phyloP scores from a whole-genome alignment of 139 green algal species.

The Chara braunii region DNA sequence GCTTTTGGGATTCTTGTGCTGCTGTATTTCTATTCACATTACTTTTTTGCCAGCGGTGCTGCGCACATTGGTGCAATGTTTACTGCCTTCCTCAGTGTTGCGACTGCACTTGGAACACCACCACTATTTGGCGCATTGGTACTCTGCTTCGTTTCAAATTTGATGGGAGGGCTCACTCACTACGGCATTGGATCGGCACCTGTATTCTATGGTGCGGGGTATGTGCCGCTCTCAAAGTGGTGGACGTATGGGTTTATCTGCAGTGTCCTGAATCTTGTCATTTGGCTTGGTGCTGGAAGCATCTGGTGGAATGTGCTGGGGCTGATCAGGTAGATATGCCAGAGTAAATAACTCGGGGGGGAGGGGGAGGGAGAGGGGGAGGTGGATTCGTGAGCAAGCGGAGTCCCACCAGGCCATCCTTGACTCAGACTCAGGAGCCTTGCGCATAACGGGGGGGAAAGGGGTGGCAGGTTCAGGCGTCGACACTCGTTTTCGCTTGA shows the following conservation, averaged over 20 bases:
- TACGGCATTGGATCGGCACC: conserved; percentile 98
- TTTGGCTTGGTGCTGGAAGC: conserved; percentile 80
- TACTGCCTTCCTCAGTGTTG: conserved; percentile 95
- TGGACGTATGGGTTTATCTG: conserved; percentile 85
- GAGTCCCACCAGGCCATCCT: not conserved
- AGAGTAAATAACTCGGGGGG: not conserved
- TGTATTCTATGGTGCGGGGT: conserved; percentile 86
- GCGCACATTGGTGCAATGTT: conserved; percentile 99
- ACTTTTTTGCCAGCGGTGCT: conserved; percentile 95
- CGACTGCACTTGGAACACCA: conserved; percentile 77
- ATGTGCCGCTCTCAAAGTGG: conserved; percentile 80
- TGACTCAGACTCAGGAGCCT: not conserved
- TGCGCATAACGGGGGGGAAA: not conserved
- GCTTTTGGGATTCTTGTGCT: conserved; percentile 80
- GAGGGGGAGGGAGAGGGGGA: not conserved
- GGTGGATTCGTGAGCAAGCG: not conserved
- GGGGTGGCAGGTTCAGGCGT: not conserved
- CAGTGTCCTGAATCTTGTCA: conserved; percentile 84
- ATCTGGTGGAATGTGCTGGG: conserved; percentile 95
- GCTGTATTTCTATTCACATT: conserved; percentile 99
- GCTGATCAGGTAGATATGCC: conserved; percentile 39
- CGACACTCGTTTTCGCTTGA: too few relatives aligned
- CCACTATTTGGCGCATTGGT: conserved; percentile 67
- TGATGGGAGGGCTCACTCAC: conserved; percentile 98
- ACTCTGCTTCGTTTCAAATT: conserved; percentile 67